Evolutionary conservation across 2,329 filamentous ascomycete species (phyloP), one percentile per base, ranked within the genome.

Genomic region (Penicillium janthinellum): DNA sequence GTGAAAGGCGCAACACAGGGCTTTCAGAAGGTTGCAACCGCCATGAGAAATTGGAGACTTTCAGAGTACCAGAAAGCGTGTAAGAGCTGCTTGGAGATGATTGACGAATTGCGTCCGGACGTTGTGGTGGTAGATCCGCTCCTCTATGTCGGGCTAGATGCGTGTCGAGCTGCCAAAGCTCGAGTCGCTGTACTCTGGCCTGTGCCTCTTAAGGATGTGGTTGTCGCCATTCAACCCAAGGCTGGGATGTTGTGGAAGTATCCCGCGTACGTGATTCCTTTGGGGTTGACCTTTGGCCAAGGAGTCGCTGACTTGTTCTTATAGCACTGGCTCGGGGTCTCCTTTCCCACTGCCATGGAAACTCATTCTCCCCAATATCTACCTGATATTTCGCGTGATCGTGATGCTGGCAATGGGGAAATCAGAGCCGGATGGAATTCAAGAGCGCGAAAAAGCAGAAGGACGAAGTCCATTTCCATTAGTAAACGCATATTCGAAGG

Each of bases 331-430:
- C 14, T 81, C 82, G 0, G 79, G 75, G 4, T 80, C 78, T 34
- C 65, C 75, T 0, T 84, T 78, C 56, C 82, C 82, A 3, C 70
- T 84, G 0, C 81, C 82, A 1, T 78, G 71, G 73, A 70, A 73
- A 47, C 65, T 77, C 1, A 71, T 81, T 12, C 77, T 77, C 0
- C 58, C 76, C 14, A 84, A 84, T 55, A 70, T 80, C 1, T 77
- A 73, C 56, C 73, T 78, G 53, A 64, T 74, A 7, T 52, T 81
- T 1, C 67, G 71, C 11, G 59, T 61, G 11, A 58, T 48, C 0
- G 12, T 59, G n/a, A 44, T 54, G 1, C 34, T 69, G 22, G 50
- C 48, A 5, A 59, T 47, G 2, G 61, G 56, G 1, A 60, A 62
- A 6, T 38, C 60, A 10, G 37, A 56, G 12, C 65, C 69, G 4